Base-by-base conservation (phyloP, 305 asterid species). In the Fraxinus baroniana region DNA sequence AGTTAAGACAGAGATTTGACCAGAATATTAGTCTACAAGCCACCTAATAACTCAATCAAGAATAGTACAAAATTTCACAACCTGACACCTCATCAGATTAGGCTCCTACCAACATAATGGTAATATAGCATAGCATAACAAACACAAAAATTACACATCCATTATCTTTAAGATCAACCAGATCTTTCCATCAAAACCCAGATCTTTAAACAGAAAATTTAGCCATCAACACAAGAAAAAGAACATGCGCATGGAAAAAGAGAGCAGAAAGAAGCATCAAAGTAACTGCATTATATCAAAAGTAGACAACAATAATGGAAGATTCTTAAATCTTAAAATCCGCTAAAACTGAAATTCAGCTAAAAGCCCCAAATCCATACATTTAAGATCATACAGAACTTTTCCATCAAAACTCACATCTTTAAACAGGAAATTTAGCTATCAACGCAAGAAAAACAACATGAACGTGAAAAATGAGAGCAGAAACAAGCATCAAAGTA, bases 11-110 rank as follows among this genome's bases (percentile, higher is more conserved):
- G 33, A 60, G 3, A n/a, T 52, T 1, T 33, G 77, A 74, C 35
- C 2, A 22, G 78, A 87, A 81, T 80, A 37, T 41, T 35, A 82
- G 90, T 89, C 91, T 81, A 82, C 28, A 22, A 35, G 18, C 18
- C 57, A 88, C 90, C 86, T 5, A 81, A 49, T 22, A 70, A 84
- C 72, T 62, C 74, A 76, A 78, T 88, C 87, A 85, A 79, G 84
- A 90, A 60, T 80, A 30, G 6, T 46, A 46, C 15, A 75, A 17
- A 32, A 36, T 52, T 76, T 84, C 82, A 62, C 82, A 44, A 84
- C 87, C 90, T 79, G 76, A 13, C 52, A 10, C 17, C 52, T 44
- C 52, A 44, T 44, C 15, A 44, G 17, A 44, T 44, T 44, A 44
- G 52, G 52, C 4, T 3, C 17, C 17, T 44, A 44, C 57, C 18